These are phyloP conservation scores for Metarhizium anisopliae DNA, from an alignment of 2,329 filamentous ascomycete genomes.

Conservation along the genomic window DNA sequence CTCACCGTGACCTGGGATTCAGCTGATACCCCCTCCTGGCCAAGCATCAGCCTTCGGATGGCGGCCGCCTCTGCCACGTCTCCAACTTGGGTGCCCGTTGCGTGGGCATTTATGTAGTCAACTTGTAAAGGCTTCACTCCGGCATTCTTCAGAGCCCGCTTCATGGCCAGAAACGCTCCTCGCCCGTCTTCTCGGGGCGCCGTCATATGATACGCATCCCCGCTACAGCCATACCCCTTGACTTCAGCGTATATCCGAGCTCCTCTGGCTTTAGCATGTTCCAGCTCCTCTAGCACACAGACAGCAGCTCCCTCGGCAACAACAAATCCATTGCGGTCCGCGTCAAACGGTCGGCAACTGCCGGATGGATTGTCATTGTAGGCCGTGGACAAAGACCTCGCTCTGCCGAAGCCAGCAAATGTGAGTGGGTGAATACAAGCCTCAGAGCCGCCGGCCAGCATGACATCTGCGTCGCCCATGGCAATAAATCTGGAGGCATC, in stretches of 20 bases:
- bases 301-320: conserved; percentile 89
- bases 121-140: conserved; percentile 59
- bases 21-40: conserved; percentile 53
- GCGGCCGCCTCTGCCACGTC: conserved; percentile 83
- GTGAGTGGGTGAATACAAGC: conserved; percentile 93
- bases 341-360: conserved; percentile 83
- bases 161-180: conserved; percentile 81
- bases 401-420: conserved; percentile 82
- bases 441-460: conserved; percentile 92
- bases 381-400: conserved; percentile 72
- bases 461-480: conserved; percentile 86
- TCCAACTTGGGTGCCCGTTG: conserved; percentile 77
- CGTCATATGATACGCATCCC: conserved; percentile 90
- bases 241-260: conserved; percentile 84
- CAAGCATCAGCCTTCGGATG: conserved; percentile 68
- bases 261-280: conserved; percentile 72
- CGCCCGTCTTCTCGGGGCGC: conserved; percentile 75
- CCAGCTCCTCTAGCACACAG: conserved; percentile 78
- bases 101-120: conserved; percentile 93
- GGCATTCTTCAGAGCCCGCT: conserved; percentile 66
- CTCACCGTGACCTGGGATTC: conserved; percentile 69
- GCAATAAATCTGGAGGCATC: conserved; percentile 89
- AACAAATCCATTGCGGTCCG: conserved; percentile 73
- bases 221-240: conserved; percentile 80
- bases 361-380: conserved; percentile 64